Base-by-base conservation (phyloP, 2,329 filamentous ascomycete species). In the Exophiala dermatitidis region DNA sequence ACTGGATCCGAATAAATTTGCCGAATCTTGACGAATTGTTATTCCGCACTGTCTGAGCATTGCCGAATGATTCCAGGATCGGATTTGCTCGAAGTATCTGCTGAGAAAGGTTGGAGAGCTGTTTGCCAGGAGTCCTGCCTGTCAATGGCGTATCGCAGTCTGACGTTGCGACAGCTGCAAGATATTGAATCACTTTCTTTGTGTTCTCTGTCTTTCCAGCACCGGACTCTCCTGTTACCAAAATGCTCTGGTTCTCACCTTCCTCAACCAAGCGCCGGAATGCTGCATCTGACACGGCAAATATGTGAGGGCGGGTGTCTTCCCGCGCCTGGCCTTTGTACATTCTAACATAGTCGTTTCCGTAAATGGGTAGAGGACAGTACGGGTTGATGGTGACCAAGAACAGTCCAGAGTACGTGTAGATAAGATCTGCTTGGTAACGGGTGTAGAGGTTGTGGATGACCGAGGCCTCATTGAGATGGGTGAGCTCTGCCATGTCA, bases 181-280 rank as follows among this genome's bases (percentile, higher is more conserved):
- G 82, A 66, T 98, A 98, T 65, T 98, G 94, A 51, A 98, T 98
- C 62, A 98, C 93, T 69, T 98, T 98, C 68, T 98, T 98, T 10
- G 93, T 98, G 68, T 98, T 98, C 69, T 98, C 93, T 0, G 93
- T 98, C 74, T 98, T 98, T 63, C 93, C 93, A 33, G 93, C 93
- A 67, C 93, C 93, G 12, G 93, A 98, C 73, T 98, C 93, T 71
- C 93, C 93, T 73, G 93, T 98, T 26, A 98, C 94, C 48, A 98
- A 77, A 64, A 98, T 98, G 65, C 91, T 97, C 72, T 98, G 93
- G 64, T 98, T 97, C 61, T 90, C 79, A 38, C 90, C 90, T 70
- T 97, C 93, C 49, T 96, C 90, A 0, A 98, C 89, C 32, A 98
- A 75, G 65, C 95, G 97, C 10, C 93, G 83, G 70, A 97, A 98